Percentiles rank a stretch among this genome's conserved stretches.
These are phyloP conservation scores for Backusella tarrabulga DNA, from an alignment of 192 early-diverging fungal genomes.

Conservation along the genomic window DNA sequence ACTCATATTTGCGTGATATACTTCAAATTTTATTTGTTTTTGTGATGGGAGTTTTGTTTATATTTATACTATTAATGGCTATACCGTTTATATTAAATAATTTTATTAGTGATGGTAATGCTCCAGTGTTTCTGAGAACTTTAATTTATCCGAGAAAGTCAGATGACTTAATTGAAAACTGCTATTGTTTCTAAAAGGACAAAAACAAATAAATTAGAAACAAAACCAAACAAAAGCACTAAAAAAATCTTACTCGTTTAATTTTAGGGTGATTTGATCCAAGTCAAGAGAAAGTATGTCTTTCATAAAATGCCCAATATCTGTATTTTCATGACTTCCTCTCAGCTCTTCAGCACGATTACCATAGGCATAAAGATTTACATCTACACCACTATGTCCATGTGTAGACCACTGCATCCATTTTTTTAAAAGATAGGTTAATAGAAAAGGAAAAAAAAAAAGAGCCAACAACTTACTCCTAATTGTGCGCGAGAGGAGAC, in stretches of 20 bases:
- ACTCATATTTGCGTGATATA: too few species aligned
- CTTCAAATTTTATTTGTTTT: too few species aligned
- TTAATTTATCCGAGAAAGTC: not conserved
- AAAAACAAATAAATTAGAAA: not conserved
- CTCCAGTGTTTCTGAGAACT: not conserved
- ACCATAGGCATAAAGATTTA: conserved; percentile 90
- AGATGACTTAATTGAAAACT: conserved; percentile 1
- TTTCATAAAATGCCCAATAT: conserved; percentile 75
- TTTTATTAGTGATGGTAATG: not conserved
- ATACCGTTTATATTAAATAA: not conserved
- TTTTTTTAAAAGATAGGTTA: conserved; percentile 11
- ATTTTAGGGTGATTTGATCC: conserved; percentile 50
- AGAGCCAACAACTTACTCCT: conserved; percentile 37
- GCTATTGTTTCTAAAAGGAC: not conserved
- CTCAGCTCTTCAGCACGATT: conserved; percentile 52
- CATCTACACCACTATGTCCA: conserved; percentile 94
- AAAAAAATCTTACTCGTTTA: conserved; percentile 13
- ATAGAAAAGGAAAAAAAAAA: conserved; percentile 5
- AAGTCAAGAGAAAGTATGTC: conserved; percentile 62
- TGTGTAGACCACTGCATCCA: conserved; percentile 72
- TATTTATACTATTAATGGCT: not conserved
- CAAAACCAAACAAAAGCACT: not conserved
- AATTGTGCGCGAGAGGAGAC: conserved; percentile 56
- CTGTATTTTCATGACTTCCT: conserved; percentile 89
- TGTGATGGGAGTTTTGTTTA: not conserved